A percentile compares a stretch with the other conserved stretches of the same genome.
Evolutionary conservation across 208 protist genomes (phyloP).

Genomic region (Naegleria fowleri): DNA sequence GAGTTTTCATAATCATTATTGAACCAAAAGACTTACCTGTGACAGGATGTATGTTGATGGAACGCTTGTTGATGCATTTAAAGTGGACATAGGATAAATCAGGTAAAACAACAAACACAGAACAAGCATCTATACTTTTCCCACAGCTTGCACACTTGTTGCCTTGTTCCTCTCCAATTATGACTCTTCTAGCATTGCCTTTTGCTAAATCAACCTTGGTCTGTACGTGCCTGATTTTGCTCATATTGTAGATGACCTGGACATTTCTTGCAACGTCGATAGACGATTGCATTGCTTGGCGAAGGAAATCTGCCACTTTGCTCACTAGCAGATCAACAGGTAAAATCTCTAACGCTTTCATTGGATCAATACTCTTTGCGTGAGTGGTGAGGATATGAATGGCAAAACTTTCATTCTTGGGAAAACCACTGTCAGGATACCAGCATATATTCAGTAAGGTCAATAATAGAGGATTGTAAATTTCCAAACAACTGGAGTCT

Average conservation of each 20-base stretch:
- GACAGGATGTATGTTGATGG: neutral
- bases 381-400: neutral
- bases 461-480: neutral
- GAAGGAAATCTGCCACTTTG: neutral
- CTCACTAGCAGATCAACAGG: neutral
- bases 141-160: neutral
- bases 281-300: neutral
- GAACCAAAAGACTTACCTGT: too few species aligned
- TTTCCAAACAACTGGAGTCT: neutral
- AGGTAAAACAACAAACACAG: neutral
- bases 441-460: neutral
- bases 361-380: neutral
- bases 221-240: neutral
- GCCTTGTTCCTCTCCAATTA: neutral
- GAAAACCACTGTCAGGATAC: neutral
- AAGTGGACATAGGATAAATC: constrained; percentile 3
- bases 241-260: neutral
- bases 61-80: neutral
- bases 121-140: neutral
- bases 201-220: neutral
- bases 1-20: too few species aligned
- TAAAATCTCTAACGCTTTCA: neutral
- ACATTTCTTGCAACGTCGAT: neutral
- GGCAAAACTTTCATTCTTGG: neutral
- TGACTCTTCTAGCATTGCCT: neutral